These are phyloP conservation scores for Glycine tomentella DNA, from an alignment of 306 rosid genomes.

Conservation along the genomic window DNA sequence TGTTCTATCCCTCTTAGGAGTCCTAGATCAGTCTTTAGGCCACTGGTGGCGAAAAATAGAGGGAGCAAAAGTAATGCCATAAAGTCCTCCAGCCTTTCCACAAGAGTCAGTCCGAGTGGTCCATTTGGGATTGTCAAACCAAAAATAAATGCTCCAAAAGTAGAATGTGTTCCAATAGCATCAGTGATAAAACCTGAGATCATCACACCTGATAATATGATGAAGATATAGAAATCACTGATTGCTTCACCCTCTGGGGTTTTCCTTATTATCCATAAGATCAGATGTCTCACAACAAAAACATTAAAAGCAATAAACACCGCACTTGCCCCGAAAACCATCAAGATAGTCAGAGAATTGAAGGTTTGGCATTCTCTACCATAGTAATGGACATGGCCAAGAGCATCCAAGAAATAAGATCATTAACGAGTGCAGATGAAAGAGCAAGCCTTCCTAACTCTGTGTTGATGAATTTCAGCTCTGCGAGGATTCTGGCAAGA, in stretches of 20 bases:
- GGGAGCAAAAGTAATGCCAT: conserved; percentile 83
- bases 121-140: conserved; percentile 85
- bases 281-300: conserved; percentile 60
- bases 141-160: conserved; percentile 91
- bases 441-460: conserved; percentile 79
- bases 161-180: conserved; percentile 83
- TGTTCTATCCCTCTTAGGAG: conserved; percentile 32
- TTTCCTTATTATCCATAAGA: conserved; percentile 67
- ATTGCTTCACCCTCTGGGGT: conserved; percentile 85
- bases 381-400: conserved; percentile 71
- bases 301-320: conserved; percentile 61
- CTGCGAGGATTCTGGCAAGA: conserved; percentile 78
- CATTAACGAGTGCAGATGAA: conserved; percentile 76
- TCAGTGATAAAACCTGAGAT: conserved; percentile 85
- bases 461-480: conserved; percentile 76
- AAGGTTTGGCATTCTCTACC: conserved; percentile 50
- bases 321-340: conserved; percentile 63
- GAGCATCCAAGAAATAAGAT: conserved; percentile 74
- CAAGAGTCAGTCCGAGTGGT: conserved; percentile 72
- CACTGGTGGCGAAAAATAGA: conserved; percentile 85
- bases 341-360: conserved; percentile 64
- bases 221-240: conserved; percentile 71
- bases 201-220: conserved; percentile 86
- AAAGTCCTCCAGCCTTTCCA: conserved; percentile 91
- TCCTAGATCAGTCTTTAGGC: conserved; percentile 69